Evolutionary conservation across 352 stramenopile species (phyloP).

Genomic region (Globisporangium camurandrum): DNA sequence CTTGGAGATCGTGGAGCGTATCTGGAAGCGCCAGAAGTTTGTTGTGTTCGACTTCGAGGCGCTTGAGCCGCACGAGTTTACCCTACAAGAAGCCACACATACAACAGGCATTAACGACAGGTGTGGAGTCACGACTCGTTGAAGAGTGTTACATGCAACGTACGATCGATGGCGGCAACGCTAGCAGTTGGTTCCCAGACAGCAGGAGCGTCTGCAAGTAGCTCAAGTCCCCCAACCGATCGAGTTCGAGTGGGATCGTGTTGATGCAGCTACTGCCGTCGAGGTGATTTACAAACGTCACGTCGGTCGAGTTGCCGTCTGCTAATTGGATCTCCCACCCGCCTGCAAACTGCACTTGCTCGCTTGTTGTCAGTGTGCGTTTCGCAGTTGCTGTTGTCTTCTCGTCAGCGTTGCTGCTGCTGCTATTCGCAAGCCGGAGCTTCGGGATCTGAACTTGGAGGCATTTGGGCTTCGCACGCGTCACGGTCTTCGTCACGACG

Average conservation of each 20-base stretch:
- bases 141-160: neutral
- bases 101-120: constrained; percentile 4
- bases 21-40: constrained; percentile 49
- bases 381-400: too few species aligned
- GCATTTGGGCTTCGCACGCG: constrained; percentile 39
- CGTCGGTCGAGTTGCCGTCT: constrained; percentile 21
- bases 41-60: constrained; percentile 66
- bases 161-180: constrained; percentile 61
- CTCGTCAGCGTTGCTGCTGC: constrained; percentile 1
- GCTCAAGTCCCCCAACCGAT: constrained; percentile 40
- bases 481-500: constrained; percentile 32
- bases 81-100: constrained; percentile 19
- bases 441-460: constrained; percentile 43
- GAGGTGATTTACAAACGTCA: constrained; percentile 45
- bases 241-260: constrained; percentile 35
- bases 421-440: constrained; percentile 13
- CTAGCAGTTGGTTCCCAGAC: constrained; percentile 52
- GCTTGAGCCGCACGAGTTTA: constrained; percentile 44
- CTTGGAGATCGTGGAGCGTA: constrained; percentile 34
- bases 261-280: constrained; percentile 13
- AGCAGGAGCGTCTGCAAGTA: constrained; percentile 35
- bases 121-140: neutral
- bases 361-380: constrained; percentile 2
- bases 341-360: constrained; percentile 17
- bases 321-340: constrained; percentile 43